A percentile compares a stretch with the other conserved stretches of the same genome.
phyloP scores from a whole-genome alignment of 2,329 filamentous ascomycete species.

The Mycosphaerella arachidis region DNA sequence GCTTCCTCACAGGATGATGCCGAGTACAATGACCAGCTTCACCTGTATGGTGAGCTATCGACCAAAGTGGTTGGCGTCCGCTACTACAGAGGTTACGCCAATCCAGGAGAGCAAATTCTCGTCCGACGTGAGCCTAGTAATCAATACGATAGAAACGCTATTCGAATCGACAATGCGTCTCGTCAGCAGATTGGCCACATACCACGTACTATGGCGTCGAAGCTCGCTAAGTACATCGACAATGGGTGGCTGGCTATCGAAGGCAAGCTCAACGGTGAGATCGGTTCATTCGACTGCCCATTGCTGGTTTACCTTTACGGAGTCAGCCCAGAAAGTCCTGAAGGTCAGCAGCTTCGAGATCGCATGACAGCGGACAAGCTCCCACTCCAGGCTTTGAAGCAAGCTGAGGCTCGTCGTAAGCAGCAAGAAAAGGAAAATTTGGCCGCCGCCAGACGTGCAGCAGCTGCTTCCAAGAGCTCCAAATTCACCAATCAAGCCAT shows the following conservation, averaged over 20 bases:
- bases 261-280: constrained; percentile 62
- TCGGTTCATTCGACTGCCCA: constrained; percentile 67
- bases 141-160: constrained; percentile 64
- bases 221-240: constrained; percentile 69
- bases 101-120: constrained; percentile 58
- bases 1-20: constrained; percentile 29
- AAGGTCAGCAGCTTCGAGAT: constrained; percentile 51
- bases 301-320: constrained; percentile 67
- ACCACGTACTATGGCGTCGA: constrained; percentile 61
- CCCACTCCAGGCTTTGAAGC: constrained; percentile 46
- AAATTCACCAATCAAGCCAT: constrained; percentile 17
- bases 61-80: constrained; percentile 58
- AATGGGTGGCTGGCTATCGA: constrained; percentile 58
- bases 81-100: constrained; percentile 60
- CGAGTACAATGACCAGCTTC: constrained; percentile 24
- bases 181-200: constrained; percentile 74
- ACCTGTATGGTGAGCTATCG: constrained; percentile 37
- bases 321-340: constrained; percentile 35
- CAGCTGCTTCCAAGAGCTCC: constrained; percentile 17
- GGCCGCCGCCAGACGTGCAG: constrained; percentile 26
- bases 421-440: constrained; percentile 22
- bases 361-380: constrained; percentile 63
- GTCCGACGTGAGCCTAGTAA: constrained; percentile 64
- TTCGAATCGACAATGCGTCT: constrained; percentile 72
- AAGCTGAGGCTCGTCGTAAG: constrained; percentile 34